Evolutionary conservation across 768 basidiomycete species (phyloP), one percentile per base, ranked within the genome.

Genomic region (Phanerochaete carnosa): DNA sequence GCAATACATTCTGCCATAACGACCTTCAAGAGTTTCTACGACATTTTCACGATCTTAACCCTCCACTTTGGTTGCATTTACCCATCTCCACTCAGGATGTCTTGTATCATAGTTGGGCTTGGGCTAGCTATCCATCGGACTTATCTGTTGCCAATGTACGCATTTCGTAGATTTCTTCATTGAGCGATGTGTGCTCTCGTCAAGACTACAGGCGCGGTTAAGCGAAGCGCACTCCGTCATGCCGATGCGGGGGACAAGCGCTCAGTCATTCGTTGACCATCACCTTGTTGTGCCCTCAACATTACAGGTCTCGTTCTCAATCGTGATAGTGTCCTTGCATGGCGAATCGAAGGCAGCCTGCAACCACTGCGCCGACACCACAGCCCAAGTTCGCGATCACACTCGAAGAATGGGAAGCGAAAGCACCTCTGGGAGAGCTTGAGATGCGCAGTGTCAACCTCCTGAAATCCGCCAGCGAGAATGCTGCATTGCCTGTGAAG

Each of bases 371-470:
- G 23, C 54, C 39, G 26, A 55, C 70, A 30, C 62, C 71, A 30
- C 75, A 71, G n/a, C 63, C 75, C 9, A 85, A 79, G 67, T 69
- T 76, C 1, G 75, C 76, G 1, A 77, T 92, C 35, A 87, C 79
- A 45, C 78, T 96, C 3, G 95, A 97, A 70, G 93, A 96, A 75
- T 98, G 95, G 95, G 95, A 97, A 66, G 73, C 84, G 0, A 89
- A 84, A 65, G 85, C 94, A 0, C 92, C 92, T 2, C 73, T 98
- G 30, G 80, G 78, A 30, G 89, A 95, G 47, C 68, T 81, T 12
- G 88, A 92, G 68, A 75, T 81, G 19, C 80, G 80, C 57, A 94
- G 89, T 64, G 80, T 96, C 22, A 77, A 77, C 9, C 71, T 75
- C 9, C 69, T 95, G 49, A 88, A 90, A 69, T 71, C 78, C 23